Conservation (phyloP, 1,284 basidiomycete genomes). For the Ustilago sp. region DNA sequence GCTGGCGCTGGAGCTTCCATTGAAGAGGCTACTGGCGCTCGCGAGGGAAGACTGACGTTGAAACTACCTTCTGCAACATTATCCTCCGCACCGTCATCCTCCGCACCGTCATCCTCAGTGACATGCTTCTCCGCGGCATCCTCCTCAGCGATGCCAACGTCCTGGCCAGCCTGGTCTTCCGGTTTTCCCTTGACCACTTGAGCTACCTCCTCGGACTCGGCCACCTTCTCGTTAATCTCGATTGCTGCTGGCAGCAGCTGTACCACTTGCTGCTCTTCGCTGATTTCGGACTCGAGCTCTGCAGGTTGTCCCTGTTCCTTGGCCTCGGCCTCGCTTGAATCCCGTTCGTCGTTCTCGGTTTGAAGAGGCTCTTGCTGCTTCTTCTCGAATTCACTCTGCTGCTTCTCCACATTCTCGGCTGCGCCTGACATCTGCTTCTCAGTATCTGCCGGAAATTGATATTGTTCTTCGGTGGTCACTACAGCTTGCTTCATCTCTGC, state of each 20-base stretch:
- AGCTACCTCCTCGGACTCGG: neutral
- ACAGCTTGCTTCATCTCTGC: neutral
- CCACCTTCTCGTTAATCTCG: neutral
- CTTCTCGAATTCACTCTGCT: neutral
- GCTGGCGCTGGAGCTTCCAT: neutral
- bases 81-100: too few relatives aligned
- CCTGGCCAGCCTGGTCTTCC: neutral
- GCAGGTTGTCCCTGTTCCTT: neutral
- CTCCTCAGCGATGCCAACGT: too few relatives aligned
- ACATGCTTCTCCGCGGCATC: too few relatives aligned
- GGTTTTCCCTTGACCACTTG: neutral
- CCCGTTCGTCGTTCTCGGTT: neutral
- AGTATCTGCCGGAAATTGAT: neutral
- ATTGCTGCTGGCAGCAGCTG: neutral
- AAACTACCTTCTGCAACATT: too few relatives aligned
- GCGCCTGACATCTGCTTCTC: neutral
- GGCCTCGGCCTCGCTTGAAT: neutral
- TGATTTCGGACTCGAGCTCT: neutral
- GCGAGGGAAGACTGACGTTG: neutral
- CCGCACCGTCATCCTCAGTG: too few relatives aligned
- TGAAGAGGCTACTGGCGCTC: neutral
- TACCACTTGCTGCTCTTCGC: constrained; percentile 1
- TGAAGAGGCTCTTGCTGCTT: neutral
- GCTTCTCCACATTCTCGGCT: neutral
- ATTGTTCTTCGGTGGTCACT: neutral